These are phyloP conservation scores for Neurospora africana DNA, from an alignment of 495 filamentous ascomycete genomes.

Conservation along the genomic window DNA sequence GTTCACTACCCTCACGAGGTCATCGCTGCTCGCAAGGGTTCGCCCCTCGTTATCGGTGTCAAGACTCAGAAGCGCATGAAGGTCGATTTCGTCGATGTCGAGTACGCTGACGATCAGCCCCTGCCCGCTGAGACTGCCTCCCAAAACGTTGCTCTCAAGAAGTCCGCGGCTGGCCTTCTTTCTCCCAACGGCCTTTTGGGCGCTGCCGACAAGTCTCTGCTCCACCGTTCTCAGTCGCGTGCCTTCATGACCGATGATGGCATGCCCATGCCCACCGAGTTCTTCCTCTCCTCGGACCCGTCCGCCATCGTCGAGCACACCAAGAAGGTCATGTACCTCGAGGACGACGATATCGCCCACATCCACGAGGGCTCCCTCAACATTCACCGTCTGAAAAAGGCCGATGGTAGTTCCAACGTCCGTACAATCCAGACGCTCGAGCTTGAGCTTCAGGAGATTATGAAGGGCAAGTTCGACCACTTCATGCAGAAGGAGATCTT, in stretches of 20 bases:
- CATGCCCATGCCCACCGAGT: constrained; percentile 93
- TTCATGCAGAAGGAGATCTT: constrained; percentile 99
- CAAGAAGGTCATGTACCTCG: constrained; percentile 98
- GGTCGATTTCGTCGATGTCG: constrained; percentile 98
- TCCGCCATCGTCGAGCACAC: constrained; percentile 98
- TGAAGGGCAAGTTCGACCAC: constrained; percentile 99
- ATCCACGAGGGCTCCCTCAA: constrained; percentile 98
- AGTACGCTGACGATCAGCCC: constrained; percentile 77
- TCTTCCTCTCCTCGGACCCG: constrained; percentile 96
- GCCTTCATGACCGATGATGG: constrained; percentile 98
- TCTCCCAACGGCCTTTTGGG: constrained; percentile 64
- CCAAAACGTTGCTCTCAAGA: constrained; percentile 94
- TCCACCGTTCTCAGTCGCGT: constrained; percentile 95
- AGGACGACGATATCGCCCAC: constrained; percentile 98
- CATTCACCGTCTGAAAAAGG: constrained; percentile 94
- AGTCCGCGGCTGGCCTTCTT: constrained; percentile 43
- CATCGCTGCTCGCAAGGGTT: constrained; percentile 95
- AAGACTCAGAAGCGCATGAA: constrained; percentile 97
- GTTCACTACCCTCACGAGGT: constrained; percentile 98
- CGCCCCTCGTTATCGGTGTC: constrained; percentile 90
- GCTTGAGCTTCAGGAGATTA: constrained; percentile 98
- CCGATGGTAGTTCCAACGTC: constrained; percentile 92
- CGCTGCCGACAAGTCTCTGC: constrained; percentile 89
- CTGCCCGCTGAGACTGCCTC: constrained; percentile 90
- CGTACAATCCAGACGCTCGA: constrained; percentile 96